phyloP scores from a whole-genome alignment of 2,329 filamentous ascomycete species.

The Anisogramma anomala region DNA sequence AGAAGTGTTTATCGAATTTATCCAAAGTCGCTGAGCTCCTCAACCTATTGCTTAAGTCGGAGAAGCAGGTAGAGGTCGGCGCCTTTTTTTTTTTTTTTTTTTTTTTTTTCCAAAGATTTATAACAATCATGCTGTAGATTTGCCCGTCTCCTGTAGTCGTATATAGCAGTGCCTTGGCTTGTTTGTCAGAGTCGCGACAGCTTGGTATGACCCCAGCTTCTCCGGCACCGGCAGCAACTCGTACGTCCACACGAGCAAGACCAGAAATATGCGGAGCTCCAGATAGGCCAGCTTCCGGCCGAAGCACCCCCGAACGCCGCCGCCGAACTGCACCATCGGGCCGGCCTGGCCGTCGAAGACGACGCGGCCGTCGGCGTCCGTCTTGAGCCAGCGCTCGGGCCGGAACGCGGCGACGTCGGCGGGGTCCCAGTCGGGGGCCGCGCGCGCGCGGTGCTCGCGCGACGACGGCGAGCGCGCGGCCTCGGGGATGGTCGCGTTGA shows the following conservation, averaged over 20 bases:
- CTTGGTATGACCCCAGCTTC: slow-evolving; percentile 4
- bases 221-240: slow-evolving; percentile 19
- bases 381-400: slow-evolving; percentile 9
- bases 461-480: slow-evolving; percentile 3
- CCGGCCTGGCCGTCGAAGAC: slow-evolving; percentile 19
- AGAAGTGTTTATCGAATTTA: too few species aligned
- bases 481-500: slow-evolving; percentile 2
- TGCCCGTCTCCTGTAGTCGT: slow-evolving; percentile 5
- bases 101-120: too few species aligned
- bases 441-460: background rate
- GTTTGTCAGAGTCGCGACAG: slow-evolving; percentile 7
- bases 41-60: too few species aligned
- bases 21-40: too few species aligned
- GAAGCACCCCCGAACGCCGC: slow-evolving; percentile 20
- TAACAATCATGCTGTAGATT: too few species aligned
- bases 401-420: slow-evolving; percentile 5
- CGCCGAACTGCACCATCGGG: slow-evolving; percentile 18
- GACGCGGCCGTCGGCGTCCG: background rate
- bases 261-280: slow-evolving; percentile 19
- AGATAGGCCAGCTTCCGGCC: slow-evolving; percentile 21
- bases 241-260: slow-evolving; percentile 21
- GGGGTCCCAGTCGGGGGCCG: background rate
- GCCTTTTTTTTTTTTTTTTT: too few species aligned
- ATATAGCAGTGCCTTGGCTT: slow-evolving; percentile 9
- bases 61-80: too few species aligned